Percentiles rank a stretch among this genome's conserved stretches.
These are phyloP conservation scores for Hirschioporus abietinus DNA, from an alignment of 768 basidiomycete species.

Conservation along the genomic window DNA sequence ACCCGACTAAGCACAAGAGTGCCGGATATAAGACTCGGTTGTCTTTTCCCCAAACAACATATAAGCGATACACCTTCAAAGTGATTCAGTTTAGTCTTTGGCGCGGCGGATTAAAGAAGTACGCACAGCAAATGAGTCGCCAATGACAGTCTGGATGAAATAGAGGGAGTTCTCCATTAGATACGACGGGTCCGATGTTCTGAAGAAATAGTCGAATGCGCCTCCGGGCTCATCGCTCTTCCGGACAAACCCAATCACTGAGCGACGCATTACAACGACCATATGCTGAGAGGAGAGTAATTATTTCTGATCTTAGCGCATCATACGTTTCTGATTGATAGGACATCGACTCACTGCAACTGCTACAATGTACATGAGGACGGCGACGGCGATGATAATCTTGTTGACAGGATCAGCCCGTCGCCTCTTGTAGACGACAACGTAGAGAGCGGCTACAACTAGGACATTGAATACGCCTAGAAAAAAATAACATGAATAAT, in stretches of 20 bases:
- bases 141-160: constrained; percentile 32
- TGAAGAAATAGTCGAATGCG: not conserved
- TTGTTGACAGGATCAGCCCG: not conserved
- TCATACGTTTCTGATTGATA: not conserved
- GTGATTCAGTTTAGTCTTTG: not conserved
- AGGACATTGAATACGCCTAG: not conserved
- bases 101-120: not conserved
- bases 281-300: not conserved
- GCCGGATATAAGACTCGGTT: constrained; percentile 23
- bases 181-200: constrained; percentile 16
- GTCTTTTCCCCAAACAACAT: constrained; percentile 28
- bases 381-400: not conserved
- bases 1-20: constrained; percentile 25
- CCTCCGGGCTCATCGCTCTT: not conserved
- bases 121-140: constrained; percentile 33
- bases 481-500: not conserved
- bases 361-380: not conserved
- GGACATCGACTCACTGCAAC: not conserved
- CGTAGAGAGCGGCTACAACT: not conserved
- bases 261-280: not conserved
- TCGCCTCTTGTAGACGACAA: not conserved
- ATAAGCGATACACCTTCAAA: constrained; percentile 26
- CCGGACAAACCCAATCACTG: not conserved
- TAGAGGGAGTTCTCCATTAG: constrained; percentile 33
- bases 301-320: too few relatives aligned